Base-by-base conservation (phyloP, 495 filamentous ascomycete species). In the Hypoxylon lienhwacheense region DNA sequence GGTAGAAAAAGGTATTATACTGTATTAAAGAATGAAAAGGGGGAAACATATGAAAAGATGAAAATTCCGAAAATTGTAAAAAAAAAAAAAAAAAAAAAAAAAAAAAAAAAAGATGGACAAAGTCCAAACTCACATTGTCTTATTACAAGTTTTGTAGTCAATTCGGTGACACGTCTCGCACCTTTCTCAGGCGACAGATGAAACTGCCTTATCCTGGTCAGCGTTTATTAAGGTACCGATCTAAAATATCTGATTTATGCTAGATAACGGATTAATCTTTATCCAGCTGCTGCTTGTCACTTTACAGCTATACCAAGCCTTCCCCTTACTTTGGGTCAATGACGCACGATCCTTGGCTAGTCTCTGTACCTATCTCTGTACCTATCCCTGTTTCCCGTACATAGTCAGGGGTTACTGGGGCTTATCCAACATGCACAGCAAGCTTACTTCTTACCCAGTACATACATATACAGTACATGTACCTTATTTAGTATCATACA, bases 211-310 rank as follows among this genome's bases (percentile, higher is more conserved):
- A 2, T 8, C 20, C 41, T 16, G 40, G 19, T 35, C 42, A 43
- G 58, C 42, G 43, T 42, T 61, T 50, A 61, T 61, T 61, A 61
- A 55, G 53, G 58, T 55, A 61, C 58, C 34, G 19, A 52, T 55
- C 33, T 53, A 50, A 56, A 15, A 47, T 55, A 61, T 36, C 51
- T 24, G 20, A 43, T 14, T 56, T 53, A 61, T 61, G 58, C 52
- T 16, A 50, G 21, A 50, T 26, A 20, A 37, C 12, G 56, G 57
- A 60, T 50, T 51, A 54, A 47, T 34, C 21, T 47, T 60, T 55
- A 55, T 60, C 50, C 46, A 55, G 39, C 40, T 34, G 12, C 40
- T 43, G 17, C 26, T 29, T 20, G 20, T 42, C 12, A 26, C 32
- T 26, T n/a, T n/a, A n/a, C n/a, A n/a, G n/a, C n/a, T n/a, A n/a